Percentiles rank a stretch among this genome's conserved stretches.
These are phyloP conservation scores for Trametes versicolor DNA, from an alignment of 1,284 basidiomycete species.

Conservation along the genomic window DNA sequence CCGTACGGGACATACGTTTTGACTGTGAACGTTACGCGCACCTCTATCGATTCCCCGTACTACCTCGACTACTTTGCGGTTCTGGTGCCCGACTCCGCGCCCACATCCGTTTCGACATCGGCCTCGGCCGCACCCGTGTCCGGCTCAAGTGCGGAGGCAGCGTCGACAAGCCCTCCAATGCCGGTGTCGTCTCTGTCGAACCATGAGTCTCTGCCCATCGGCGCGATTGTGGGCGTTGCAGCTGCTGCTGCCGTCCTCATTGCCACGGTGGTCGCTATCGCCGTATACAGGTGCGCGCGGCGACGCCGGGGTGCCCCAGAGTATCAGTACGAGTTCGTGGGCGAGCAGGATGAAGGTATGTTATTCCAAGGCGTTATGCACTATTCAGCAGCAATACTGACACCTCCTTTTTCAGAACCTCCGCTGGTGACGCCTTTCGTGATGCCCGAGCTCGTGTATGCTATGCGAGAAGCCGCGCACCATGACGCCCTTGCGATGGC, in stretches of 20 bases:
- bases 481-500: not conserved
- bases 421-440: not conserved
- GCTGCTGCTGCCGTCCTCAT: not conserved
- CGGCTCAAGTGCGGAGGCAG: not conserved
- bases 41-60: constrained; percentile 3
- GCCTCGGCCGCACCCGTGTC: not conserved
- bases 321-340: constrained; percentile 1
- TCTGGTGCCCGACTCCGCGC: not conserved
- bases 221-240: not conserved
- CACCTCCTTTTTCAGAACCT: not conserved
- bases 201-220: not conserved
- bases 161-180: not conserved
- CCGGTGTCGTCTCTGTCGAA: not conserved
- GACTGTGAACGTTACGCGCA: constrained; percentile 19
- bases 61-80: not conserved
- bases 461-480: not conserved
- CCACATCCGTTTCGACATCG: not conserved
- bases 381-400: not conserved
- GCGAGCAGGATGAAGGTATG: not conserved
- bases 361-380: not conserved
- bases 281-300: not conserved
- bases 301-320: not conserved
- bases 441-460: not conserved
- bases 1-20: constrained; percentile 19
- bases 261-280: not conserved